These are phyloP conservation scores for Yamadazyma dushanensis DNA, from an alignment of 1,139 yeast genomes.

Conservation along the genomic window DNA sequence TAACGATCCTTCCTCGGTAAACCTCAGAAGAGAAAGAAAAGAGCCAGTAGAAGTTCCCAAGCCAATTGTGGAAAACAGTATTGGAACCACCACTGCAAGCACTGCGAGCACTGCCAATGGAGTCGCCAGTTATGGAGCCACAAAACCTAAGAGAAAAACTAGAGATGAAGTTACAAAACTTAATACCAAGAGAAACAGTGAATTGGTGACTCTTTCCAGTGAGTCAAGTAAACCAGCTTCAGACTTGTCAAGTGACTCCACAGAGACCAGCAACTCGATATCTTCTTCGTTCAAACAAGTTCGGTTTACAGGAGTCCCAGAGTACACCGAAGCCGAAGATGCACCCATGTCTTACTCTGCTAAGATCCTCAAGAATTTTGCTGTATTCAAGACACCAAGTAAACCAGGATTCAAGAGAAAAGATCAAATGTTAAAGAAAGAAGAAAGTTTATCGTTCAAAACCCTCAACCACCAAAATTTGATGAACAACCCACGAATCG, in stretches of 20 bases:
- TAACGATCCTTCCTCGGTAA: slow-evolving; percentile 29
- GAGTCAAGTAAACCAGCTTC: slow-evolving; percentile 9
- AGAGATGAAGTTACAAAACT: slow-evolving; percentile 35
- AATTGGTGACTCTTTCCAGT: slow-evolving; percentile 13
- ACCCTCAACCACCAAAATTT: slow-evolving; percentile 3
- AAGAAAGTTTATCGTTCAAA: slow-evolving; percentile 54
- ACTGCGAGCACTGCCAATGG: background rate
- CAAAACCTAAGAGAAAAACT: slow-evolving; percentile 16
- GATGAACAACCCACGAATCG: slow-evolving; percentile 4
- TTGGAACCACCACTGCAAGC: no score
- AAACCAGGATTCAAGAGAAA: slow-evolving; percentile 34
- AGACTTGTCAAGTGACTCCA: slow-evolving; percentile 13
- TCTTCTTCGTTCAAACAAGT: slow-evolving; percentile 36
- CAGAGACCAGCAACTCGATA: slow-evolving; percentile 5
- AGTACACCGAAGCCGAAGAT: slow-evolving; percentile 54
- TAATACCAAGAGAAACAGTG: slow-evolving; percentile 35
- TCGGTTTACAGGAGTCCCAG: slow-evolving; percentile 53
- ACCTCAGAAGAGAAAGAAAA: slow-evolving; percentile 19
- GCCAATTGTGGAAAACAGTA: no score
- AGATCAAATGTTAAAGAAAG: slow-evolving; percentile 48
- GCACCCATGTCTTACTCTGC: slow-evolving; percentile 52
- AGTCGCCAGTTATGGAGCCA: background rate
- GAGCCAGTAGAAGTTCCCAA: no score
- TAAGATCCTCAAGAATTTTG: slow-evolving; percentile 48
- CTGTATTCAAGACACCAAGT: slow-evolving; percentile 34